Base-by-base conservation (phyloP, 345 rosid species). In the Gossypium mustelinum region DNA sequence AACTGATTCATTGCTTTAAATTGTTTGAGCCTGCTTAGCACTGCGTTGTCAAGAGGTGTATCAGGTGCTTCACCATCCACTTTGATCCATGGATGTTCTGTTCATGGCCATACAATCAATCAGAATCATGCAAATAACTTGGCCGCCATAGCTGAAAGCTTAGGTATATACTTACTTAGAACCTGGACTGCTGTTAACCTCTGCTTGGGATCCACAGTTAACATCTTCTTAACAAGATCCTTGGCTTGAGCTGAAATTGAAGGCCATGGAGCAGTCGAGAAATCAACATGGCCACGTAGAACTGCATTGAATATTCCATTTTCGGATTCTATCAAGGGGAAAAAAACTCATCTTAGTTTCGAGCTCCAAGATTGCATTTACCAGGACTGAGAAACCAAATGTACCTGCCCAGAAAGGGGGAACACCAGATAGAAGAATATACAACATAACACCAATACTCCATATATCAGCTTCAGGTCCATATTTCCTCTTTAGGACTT, bases 401-500 rank as follows among this genome's bases (percentile, higher is more conserved):
- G 41, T 82, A 89, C 98, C 98, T 34, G 94, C 97, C 98, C 98
- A 94, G 47, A 94, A 94, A 43, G 97, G 97, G 71, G 98, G 98
- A 85, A 92, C 97, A 77, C 98, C 98, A 25, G 81, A 81, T 16
- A 94, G 84, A 82, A 94, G 97, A 83, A 94, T 94, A 77, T 89
- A 94, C 63, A 94, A 82, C 97, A 94, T 94, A 66, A 92, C 97
- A 3, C 98, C 98, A 34, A 94, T 69, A 76, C 98, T 94, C 98
- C 98, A 94, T 47, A 94, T 90, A 79, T 94, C 98, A 44, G 92
- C 97, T 77, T 94, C 98, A 0, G 90, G 97, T 75, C 98, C 98
- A 47, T 94, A 94, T 79, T 78, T 87, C 76, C 97, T 89, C 86
- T 86, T 94, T 87, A 94, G 79, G 6, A 94, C 98, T 80, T 94